These are phyloP conservation scores for Mycena indigotica DNA, from an alignment of 768 basidiomycete species.

Conservation along the genomic window DNA sequence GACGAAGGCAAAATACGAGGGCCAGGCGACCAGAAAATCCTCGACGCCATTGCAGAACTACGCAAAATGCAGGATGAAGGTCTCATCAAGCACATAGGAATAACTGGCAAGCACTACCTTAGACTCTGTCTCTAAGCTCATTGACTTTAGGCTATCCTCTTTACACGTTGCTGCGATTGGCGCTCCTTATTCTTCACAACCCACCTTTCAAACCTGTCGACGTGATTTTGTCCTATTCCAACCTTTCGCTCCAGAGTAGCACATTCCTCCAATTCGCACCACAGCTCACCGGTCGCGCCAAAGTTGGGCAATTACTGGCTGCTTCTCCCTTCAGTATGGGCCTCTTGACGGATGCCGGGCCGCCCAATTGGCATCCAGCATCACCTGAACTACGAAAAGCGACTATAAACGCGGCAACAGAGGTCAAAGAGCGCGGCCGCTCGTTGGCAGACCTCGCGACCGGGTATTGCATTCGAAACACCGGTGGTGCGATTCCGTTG, in stretches of 20 bases:
- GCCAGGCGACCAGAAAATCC: slow-evolving; percentile 70
- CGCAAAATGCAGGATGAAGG: slow-evolving; percentile 73
- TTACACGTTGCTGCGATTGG: slow-evolving; percentile 80
- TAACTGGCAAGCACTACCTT: slow-evolving; percentile 57
- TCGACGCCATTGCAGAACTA: slow-evolving; percentile 69
- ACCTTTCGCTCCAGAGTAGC: slow-evolving; percentile 74
- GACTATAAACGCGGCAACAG: slow-evolving; percentile 37
- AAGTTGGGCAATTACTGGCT: slow-evolving; percentile 66
- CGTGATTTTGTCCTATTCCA: slow-evolving; percentile 78
- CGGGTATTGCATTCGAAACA: slow-evolving; percentile 64
- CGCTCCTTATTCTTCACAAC: slow-evolving; percentile 69
- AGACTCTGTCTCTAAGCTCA: neutral
- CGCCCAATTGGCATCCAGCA: slow-evolving; percentile 80
- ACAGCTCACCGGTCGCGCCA: slow-evolving; percentile 61
- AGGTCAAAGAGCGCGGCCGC: slow-evolving; percentile 39
- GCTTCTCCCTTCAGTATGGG: slow-evolving; percentile 90
- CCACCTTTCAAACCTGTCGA: slow-evolving; percentile 74
- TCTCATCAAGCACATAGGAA: slow-evolving; percentile 71
- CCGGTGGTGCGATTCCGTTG: slow-evolving; percentile 54
- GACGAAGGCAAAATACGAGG: slow-evolving; percentile 61
- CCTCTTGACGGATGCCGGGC: slow-evolving; percentile 55
- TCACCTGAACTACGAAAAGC: slow-evolving; percentile 50
- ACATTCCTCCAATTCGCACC: slow-evolving; percentile 58
- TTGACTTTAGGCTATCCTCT: slow-evolving; percentile 72
- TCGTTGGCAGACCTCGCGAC: slow-evolving; percentile 69